A percentile compares a stretch with the other conserved stretches of the same genome.
These are phyloP conservation scores for Apocynum venetum DNA, from an alignment of 257 asterid genomes.

Conservation along the genomic window DNA sequence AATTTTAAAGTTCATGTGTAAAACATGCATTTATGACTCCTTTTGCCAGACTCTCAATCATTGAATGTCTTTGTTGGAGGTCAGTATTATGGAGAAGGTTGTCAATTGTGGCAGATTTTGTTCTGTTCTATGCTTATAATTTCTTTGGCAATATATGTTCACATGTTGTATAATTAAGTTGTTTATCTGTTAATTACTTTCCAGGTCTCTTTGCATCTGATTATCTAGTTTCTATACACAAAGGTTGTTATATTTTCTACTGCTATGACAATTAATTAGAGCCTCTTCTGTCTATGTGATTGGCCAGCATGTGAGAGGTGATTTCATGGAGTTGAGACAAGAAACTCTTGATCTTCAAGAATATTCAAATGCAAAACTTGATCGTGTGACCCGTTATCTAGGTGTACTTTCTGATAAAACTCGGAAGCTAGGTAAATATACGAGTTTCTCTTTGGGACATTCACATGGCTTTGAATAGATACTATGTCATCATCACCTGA, in stretches of 20 bases:
- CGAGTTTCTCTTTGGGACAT: slow-evolving; percentile 12
- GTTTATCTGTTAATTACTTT: not conserved
- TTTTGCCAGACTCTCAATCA: not conserved
- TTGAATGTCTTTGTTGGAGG: not conserved
- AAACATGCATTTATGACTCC: not conserved
- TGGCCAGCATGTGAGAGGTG: slow-evolving; percentile 82
- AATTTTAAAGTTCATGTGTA: not conserved
- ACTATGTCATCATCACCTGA: not conserved
- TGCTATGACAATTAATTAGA: not conserved
- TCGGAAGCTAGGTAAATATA: slow-evolving; percentile 69
- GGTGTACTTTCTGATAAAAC: slow-evolving; percentile 96
- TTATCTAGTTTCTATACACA: slow-evolving; percentile 3
- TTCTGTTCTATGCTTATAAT: not conserved
- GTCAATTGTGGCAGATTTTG: not conserved
- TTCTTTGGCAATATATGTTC: not conserved
- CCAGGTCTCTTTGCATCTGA: not conserved
- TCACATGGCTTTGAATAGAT: not conserved
- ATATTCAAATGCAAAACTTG: slow-evolving; percentile 91
- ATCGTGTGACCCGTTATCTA: slow-evolving; percentile 84
- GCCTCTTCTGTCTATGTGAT: slow-evolving; percentile 17
- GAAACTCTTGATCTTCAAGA: slow-evolving; percentile 95
- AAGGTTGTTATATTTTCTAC: not conserved
- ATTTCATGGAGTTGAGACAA: slow-evolving; percentile 75
- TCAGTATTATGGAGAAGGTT: not conserved
- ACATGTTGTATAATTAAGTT: not conserved